phyloP scores from a whole-genome alignment of 495 filamentous ascomycete species.

The Oleoguttula mirabilis region DNA sequence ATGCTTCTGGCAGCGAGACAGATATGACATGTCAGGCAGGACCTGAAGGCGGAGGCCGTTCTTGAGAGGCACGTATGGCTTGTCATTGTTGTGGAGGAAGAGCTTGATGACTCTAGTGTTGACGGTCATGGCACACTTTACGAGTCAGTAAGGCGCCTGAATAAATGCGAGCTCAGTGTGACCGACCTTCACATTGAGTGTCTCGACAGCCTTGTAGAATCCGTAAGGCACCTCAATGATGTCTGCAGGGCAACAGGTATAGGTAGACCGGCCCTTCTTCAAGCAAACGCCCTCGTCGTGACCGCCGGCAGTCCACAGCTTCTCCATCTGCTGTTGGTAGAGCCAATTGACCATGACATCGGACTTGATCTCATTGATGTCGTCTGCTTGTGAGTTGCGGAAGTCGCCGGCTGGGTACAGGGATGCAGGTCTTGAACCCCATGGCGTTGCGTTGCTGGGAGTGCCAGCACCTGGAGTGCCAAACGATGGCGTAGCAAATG shows the following conservation, averaged over 20 bases:
- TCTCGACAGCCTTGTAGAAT: slow-evolving; percentile 39
- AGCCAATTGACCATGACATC: slow-evolving; percentile 52
- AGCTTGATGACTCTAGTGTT: slow-evolving; percentile 46
- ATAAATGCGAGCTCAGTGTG: background rate
- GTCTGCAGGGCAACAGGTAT: slow-evolving; percentile 43
- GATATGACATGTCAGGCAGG: slow-evolving; percentile 40
- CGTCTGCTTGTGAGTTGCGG: slow-evolving; percentile 30
- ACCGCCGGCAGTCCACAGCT: slow-evolving; percentile 43
- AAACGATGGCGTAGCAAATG: background rate
- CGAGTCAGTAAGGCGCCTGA: background rate
- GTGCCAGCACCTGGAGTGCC: slow-evolving; percentile 4
- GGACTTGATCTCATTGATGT: slow-evolving; percentile 40
- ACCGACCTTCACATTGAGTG: slow-evolving; percentile 46
- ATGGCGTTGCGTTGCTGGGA: slow-evolving; percentile 7
- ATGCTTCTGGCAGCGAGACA: slow-evolving; percentile 48
- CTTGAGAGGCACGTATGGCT: slow-evolving; percentile 42
- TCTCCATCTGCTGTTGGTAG: slow-evolving; percentile 47
- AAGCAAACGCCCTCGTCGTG: slow-evolving; percentile 49
- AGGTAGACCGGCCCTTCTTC: slow-evolving; percentile 42
- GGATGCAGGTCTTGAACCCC: slow-evolving; percentile 23
- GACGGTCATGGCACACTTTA: slow-evolving; percentile 43
- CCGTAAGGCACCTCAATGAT: slow-evolving; percentile 37
- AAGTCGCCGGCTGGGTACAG: slow-evolving; percentile 38
- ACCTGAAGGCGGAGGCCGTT: slow-evolving; percentile 50
- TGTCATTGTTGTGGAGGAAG: slow-evolving; percentile 35